These are phyloP conservation scores for Mucuna pruriens DNA, from an alignment of 306 rosid genomes.

Conservation along the genomic window DNA sequence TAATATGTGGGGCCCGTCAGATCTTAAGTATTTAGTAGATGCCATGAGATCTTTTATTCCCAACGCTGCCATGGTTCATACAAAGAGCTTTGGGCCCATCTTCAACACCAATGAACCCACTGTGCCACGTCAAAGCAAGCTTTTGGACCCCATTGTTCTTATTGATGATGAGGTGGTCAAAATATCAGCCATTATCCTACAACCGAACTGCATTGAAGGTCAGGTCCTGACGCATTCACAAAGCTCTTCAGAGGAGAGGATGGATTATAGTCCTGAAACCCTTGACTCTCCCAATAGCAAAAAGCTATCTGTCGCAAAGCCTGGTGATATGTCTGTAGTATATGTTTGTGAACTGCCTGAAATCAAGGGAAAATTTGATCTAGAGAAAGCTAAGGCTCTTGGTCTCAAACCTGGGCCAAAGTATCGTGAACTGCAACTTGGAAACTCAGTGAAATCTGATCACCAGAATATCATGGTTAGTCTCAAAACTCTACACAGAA, in stretches of 20 bases:
- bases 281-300: conserved; percentile 43
- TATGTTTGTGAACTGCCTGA: conserved; percentile 90
- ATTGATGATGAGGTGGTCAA: conserved; percentile 85
- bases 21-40: conserved; percentile 78
- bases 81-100: conserved; percentile 79
- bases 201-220: conserved; percentile 49
- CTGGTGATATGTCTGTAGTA: conserved; percentile 90
- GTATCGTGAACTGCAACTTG: conserved; percentile 78
- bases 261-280: conserved; percentile 37
- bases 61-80: conserved; percentile 95
- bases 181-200: conserved; percentile 80
- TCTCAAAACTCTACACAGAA: conserved; percentile 28
- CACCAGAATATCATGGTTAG: conserved; percentile 67
- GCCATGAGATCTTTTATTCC: conserved; percentile 92
- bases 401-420: conserved; percentile 88
- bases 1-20: conserved; percentile 91
- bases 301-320: conserved; percentile 48
- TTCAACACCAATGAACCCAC: conserved; percentile 38
- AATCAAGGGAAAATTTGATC: conserved; percentile 86
- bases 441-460: conserved; percentile 89
- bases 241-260: conserved; percentile 39
- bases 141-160: conserved; percentile 71
- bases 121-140: conserved; percentile 41
- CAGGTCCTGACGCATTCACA: conserved; percentile 31
- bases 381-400: conserved; percentile 70